Conservation (phyloP, 805 yeast genomes). For the Candida nanaspora region DNA sequence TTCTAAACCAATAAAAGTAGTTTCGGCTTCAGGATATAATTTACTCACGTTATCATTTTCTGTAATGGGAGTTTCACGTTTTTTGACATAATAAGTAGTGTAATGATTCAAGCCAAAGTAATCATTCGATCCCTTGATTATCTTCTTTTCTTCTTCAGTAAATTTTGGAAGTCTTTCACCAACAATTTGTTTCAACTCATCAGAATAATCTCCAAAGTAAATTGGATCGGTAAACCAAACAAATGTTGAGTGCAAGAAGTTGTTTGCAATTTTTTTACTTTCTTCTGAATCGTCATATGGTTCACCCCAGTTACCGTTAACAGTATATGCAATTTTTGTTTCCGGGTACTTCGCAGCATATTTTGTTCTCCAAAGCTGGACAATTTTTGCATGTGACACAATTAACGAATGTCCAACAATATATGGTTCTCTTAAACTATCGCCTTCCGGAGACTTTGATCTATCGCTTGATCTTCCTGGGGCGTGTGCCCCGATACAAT, state of each 20-base stretch:
- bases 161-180: constrained; percentile 1
- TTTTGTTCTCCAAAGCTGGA: neutral
- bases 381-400: neutral
- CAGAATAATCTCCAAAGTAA: constrained; percentile 1
- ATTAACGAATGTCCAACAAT: constrained; percentile 1
- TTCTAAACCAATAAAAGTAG: neutral
- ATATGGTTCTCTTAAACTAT: neutral
- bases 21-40: neutral
- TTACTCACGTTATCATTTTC: neutral
- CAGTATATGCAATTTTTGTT: neutral
- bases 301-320: constrained; percentile 1
- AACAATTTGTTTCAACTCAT: neutral
- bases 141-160: neutral
- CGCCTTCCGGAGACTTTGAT: neutral
- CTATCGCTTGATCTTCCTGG: constrained; percentile 2
- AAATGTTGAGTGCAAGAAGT: neutral
- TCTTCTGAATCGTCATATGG: neutral
- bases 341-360: neutral
- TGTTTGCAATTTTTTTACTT: neutral
- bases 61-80: neutral
- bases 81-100: neutral
- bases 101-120: constrained; percentile 1
- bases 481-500: constrained; percentile 1
- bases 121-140: neutral
- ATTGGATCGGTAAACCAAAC: constrained; percentile 1